phyloP scores from a whole-genome alignment of 2,329 filamentous ascomycete species.

The Beauveria sp. region DNA sequence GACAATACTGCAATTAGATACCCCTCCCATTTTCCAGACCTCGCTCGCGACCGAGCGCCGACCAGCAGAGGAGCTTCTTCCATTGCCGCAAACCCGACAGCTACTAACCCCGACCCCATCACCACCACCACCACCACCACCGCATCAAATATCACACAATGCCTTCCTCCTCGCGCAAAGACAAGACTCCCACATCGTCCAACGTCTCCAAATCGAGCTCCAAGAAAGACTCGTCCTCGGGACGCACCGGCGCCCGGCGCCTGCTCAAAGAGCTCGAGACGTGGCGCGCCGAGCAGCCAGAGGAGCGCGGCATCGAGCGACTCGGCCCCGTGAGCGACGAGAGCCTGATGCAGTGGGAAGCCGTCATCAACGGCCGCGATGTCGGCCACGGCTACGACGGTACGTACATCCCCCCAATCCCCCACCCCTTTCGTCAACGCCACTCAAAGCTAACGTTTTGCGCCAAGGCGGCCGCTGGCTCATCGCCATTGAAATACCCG shows the following conservation, averaged over 20 bases:
- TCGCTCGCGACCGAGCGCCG: background rate
- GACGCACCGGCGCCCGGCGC: constrained; percentile 45
- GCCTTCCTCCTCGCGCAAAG: constrained; percentile 12
- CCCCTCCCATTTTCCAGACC: background rate
- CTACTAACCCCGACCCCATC: background rate
- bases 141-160: background rate
- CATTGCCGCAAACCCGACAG: background rate
- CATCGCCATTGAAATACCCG: constrained; percentile 67
- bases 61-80: background rate
- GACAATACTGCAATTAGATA: background rate
- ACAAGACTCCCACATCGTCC: constrained; percentile 14
- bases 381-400: constrained; percentile 50
- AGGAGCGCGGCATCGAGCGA: constrained; percentile 49
- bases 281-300: constrained; percentile 41
- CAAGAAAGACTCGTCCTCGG: constrained; percentile 14
- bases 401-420: constrained; percentile 21
- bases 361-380: constrained; percentile 51
- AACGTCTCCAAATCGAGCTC: constrained; percentile 11
- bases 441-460: background rate
- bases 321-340: constrained; percentile 47
- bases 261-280: constrained; percentile 51
- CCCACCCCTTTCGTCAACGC: background rate
- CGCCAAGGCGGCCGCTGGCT: constrained; percentile 66
- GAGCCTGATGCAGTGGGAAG: constrained; percentile 51
- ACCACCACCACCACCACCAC: background rate